These are phyloP conservation scores for Myxozyma sirexii DNA, from an alignment of 805 yeast species.

Conservation along the genomic window DNA sequence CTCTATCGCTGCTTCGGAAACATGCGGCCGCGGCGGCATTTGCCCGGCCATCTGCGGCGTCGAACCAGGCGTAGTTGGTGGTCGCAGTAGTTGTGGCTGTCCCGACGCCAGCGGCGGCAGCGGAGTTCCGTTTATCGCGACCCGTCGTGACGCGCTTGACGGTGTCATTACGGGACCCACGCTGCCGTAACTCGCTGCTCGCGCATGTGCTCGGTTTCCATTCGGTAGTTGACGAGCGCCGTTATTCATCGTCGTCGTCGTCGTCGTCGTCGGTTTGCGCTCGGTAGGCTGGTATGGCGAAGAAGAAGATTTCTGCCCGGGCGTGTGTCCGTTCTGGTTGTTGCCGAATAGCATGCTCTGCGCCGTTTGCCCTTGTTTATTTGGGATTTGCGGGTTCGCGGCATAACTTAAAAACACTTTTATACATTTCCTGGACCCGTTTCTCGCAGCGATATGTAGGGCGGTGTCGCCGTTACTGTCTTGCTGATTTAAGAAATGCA, in stretches of 20 bases:
- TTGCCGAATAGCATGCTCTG: conserved; percentile 41
- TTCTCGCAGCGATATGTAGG: conserved; percentile 70
- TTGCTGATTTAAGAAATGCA: conserved; percentile 61
- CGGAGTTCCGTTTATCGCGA: background rate
- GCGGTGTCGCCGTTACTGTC: conserved; percentile 87
- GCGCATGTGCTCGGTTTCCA: background rate
- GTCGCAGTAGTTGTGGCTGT: background rate
- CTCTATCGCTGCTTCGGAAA: conserved; percentile 57
- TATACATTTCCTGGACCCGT: conserved; percentile 52
- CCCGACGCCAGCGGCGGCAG: background rate
- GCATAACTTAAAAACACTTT: conserved; percentile 51
- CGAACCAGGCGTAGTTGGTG: background rate
- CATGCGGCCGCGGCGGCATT: conserved; percentile 42
- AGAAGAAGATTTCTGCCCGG: conserved; percentile 23
- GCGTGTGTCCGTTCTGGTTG: conserved; percentile 6
- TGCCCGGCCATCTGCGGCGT: too few relatives aligned
- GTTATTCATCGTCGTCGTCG: background rate
- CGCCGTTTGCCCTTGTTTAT: conserved; percentile 47
- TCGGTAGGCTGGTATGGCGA: conserved; percentile 27
- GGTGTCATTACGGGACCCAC: background rate
- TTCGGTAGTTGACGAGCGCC: background rate
- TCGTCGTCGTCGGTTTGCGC: background rate
- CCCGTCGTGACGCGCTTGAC: background rate
- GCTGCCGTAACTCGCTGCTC: background rate
- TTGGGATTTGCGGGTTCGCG: conserved; percentile 51